Percentiles rank a stretch among this genome's conserved stretches.
phyloP scores from a whole-genome alignment of 129 eudicot species.

The Glebionis coronaria region DNA sequence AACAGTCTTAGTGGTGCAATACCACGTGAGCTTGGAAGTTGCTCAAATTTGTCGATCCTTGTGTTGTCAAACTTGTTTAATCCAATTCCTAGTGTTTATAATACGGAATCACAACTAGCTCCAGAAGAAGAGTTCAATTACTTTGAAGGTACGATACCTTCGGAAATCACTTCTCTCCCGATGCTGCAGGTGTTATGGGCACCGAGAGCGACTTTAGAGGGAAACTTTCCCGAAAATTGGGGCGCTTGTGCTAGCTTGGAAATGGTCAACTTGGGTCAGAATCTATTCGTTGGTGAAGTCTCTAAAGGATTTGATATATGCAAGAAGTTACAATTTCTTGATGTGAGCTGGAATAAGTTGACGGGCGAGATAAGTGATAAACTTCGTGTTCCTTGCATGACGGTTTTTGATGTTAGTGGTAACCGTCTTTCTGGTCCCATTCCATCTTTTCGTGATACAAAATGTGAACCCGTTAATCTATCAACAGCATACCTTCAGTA shows the following conservation, averaged over 20 bases:
- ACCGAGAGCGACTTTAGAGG: slow-evolving; percentile 69
- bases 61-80: slow-evolving; percentile 74
- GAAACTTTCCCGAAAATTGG: slow-evolving; percentile 64
- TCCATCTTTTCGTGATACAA: slow-evolving; percentile 38
- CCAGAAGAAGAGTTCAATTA: slow-evolving; percentile 59
- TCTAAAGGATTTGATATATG: slow-evolving; percentile 44
- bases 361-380: slow-evolving; percentile 47
- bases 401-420: slow-evolving; percentile 60
- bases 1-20: slow-evolving; percentile 69
- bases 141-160: slow-evolving; percentile 59
- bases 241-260: slow-evolving; percentile 63
- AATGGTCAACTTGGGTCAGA: slow-evolving; percentile 70
- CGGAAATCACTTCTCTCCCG: slow-evolving; percentile 47
- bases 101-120: slow-evolving; percentile 21
- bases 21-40: slow-evolving; percentile 67
- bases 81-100: slow-evolving; percentile 44
- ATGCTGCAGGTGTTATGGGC: slow-evolving; percentile 80
- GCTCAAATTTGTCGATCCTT: slow-evolving; percentile 54
- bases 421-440: slow-evolving; percentile 63
- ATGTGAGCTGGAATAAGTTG: slow-evolving; percentile 68
- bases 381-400: slow-evolving; percentile 73
- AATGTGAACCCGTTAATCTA: slow-evolving; percentile 45
- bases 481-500: slow-evolving; percentile 37
- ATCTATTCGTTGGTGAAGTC: slow-evolving; percentile 50
- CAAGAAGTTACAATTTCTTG: slow-evolving; percentile 63